Base-by-base conservation (phyloP, 192 early-diverging fungal genomes). In the Fimicolochytrium jonesii region DNA sequence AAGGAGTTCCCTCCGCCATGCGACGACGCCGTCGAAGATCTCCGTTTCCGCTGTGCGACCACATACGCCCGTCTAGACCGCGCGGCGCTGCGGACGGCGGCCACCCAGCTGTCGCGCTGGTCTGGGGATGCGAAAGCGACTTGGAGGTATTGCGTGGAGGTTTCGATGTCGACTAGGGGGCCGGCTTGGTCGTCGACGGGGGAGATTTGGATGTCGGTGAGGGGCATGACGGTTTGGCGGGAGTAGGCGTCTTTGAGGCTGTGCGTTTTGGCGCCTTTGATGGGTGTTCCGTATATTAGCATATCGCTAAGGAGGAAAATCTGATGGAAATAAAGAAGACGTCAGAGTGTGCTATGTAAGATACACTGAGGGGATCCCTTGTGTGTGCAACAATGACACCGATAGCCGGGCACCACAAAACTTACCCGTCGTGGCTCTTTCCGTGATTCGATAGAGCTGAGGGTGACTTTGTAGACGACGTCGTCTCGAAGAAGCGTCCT, bases 201-300 rank as follows among this genome's bases (percentile, higher is more conserved):
- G 18, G 37, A 37, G 5, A 54, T 29, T 30, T 62, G 31, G 20
- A 62, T 33, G 30, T 51, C 35, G 9, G 45, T 33, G n/a, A 62
- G 35, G 15, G 20, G 35, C 48, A 62, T 23, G 31, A 62, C 45
- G 9, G 60, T 62, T 23, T 62, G 60, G 18, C 48, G 23, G 20
- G 17, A 31, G 26, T 52, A 62, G 15, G 60, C 60, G 17, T 31
- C 35, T 35, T 18, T 17, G n/a, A 54, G 48, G 4, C 29, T 28
- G 1, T 50, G 20, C 15, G 34, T 20, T 2, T 46, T 25, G n/a
- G 6, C 20, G 6, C 15, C 15, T 11, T 22, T 23, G 15, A 51
- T 6, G 1, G 46, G 32, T 7, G 60, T 62, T 6, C 60, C 60
- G 35, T 62, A 62, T 9, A 62, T 37, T 5, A 62, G 47, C 46